Conservation (phyloP, 1,139 yeast species). For the Pneumocystis oryctolagi region DNA sequence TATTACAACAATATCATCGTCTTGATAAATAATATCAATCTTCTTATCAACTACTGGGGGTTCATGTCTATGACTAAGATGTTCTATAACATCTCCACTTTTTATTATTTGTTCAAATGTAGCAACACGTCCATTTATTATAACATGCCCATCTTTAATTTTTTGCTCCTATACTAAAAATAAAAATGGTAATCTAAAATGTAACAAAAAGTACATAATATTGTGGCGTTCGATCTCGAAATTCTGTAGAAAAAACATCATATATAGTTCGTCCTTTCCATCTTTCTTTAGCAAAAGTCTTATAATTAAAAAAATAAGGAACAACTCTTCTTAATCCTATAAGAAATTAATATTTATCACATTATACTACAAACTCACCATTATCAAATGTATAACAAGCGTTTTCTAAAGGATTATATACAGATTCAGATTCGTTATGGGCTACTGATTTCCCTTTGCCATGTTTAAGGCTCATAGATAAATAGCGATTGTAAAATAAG, state of each 20-base stretch:
- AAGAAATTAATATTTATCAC: background rate
- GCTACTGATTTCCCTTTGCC: background rate
- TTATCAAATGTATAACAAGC: background rate
- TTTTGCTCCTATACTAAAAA: slow-evolving; percentile 30
- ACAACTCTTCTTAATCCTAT: slow-evolving; percentile 45
- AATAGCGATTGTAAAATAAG: background rate
- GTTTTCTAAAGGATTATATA: background rate
- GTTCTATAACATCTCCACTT: slow-evolving; percentile 76
- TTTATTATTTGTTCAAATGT: slow-evolving; percentile 47
- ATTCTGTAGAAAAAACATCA: slow-evolving; percentile 72
- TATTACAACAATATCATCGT: slow-evolving; percentile 65
- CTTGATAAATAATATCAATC: slow-evolving; percentile 61
- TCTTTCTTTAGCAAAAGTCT: slow-evolving; percentile 78
- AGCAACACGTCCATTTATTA: slow-evolving; percentile 53
- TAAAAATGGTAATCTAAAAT: background rate
- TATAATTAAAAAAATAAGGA: slow-evolving; percentile 77
- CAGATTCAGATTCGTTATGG: background rate
- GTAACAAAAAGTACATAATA: slow-evolving; percentile 35
- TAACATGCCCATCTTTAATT: slow-evolving; percentile 58
- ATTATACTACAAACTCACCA: background rate
- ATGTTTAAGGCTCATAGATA: background rate
- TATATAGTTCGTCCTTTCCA: slow-evolving; percentile 74
- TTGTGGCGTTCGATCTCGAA: slow-evolving; percentile 59
- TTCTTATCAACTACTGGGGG: slow-evolving; percentile 68
- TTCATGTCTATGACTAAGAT: slow-evolving; percentile 76